Evolutionary conservation across 805 yeast genomes (phyloP).

Genomic region (Barnettozyma vustinii): DNA sequence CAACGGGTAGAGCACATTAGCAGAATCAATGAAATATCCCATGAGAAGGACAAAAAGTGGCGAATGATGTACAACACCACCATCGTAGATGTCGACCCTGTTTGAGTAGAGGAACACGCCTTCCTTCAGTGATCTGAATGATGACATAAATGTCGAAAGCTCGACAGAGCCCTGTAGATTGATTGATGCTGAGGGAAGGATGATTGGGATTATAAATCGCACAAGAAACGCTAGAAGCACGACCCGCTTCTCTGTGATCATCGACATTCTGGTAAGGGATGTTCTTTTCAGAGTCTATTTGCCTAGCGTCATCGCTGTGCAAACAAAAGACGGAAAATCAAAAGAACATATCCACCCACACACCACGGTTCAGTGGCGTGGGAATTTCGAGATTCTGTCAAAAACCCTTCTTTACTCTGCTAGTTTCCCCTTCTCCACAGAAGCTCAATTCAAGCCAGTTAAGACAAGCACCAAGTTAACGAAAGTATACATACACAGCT

Average conservation of each 20-base stretch:
- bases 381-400: not conserved
- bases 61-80: conserved; percentile 84
- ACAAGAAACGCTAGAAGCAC: conserved; percentile 13
- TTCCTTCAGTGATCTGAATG: conserved; percentile 59
- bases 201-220: conserved; percentile 14
- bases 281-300: not conserved
- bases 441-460: not conserved
- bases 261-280: not conserved
- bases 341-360: not conserved
- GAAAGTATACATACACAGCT: not conserved
- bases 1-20: conserved; percentile 45
- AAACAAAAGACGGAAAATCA: too few relatives aligned
- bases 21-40: conserved; percentile 20
- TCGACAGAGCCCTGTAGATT: conserved; percentile 39
- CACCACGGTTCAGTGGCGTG: not conserved
- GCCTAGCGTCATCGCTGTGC: not conserved
- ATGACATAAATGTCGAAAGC: conserved; percentile 68
- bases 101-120: conserved; percentile 58
- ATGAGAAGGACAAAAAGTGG: conserved; percentile 61
- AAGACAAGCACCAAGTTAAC: too few relatives aligned
- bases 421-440: not conserved
- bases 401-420: not conserved
- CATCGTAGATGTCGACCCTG: conserved; percentile 64
- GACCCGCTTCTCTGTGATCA: conserved; percentile 8
- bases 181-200: conserved; percentile 16